A percentile compares a stretch with the other conserved stretches of the same genome.
These are phyloP conservation scores for Fusarium sp. DNA, from an alignment of 2,329 filamentous ascomycete species.

Conservation along the genomic window DNA sequence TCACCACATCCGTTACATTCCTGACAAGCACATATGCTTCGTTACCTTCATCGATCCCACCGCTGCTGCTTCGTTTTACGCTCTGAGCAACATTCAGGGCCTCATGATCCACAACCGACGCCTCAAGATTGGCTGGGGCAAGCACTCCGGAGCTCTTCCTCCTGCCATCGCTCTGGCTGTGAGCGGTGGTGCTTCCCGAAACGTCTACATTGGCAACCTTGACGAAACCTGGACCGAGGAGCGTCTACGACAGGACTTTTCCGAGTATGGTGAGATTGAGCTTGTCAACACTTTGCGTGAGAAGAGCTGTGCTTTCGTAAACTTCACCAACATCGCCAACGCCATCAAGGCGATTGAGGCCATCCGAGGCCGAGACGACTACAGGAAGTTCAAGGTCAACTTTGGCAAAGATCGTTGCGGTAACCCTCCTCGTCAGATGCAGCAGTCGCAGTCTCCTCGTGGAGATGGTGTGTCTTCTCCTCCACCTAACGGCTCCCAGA, in stretches of 20 bases:
- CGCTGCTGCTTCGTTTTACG: constrained; percentile 96
- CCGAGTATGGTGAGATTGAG: constrained; percentile 97
- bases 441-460: constrained; percentile 74
- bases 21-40: constrained; percentile 99
- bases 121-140: constrained; percentile 98
- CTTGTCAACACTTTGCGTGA: constrained; percentile 95
- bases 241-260: constrained; percentile 93
- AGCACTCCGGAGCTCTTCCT: constrained; percentile 95
- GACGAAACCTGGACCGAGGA: constrained; percentile 99
- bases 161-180: constrained; percentile 96
- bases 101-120: constrained; percentile 99
- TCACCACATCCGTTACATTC: constrained; percentile 98
- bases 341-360: constrained; percentile 99
- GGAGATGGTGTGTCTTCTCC: constrained; percentile 69
- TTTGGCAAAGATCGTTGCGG: constrained; percentile 99
- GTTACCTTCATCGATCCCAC: constrained; percentile 99
- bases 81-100: constrained; percentile 94
- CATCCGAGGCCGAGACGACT: constrained; percentile 92
- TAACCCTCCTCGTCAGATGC: constrained; percentile 90
- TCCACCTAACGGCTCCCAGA: constrained; percentile 68
- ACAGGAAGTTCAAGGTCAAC: constrained; percentile 99
- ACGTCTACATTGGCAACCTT: constrained; percentile 97
- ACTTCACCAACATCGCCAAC: constrained; percentile 99
- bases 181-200: constrained; percentile 95
- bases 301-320: constrained; percentile 99